A percentile compares a stretch with the other conserved stretches of the same genome.
These are phyloP conservation scores for Strobilomyces echinocephalus DNA, from an alignment of 768 basidiomycete genomes.

Conservation along the genomic window DNA sequence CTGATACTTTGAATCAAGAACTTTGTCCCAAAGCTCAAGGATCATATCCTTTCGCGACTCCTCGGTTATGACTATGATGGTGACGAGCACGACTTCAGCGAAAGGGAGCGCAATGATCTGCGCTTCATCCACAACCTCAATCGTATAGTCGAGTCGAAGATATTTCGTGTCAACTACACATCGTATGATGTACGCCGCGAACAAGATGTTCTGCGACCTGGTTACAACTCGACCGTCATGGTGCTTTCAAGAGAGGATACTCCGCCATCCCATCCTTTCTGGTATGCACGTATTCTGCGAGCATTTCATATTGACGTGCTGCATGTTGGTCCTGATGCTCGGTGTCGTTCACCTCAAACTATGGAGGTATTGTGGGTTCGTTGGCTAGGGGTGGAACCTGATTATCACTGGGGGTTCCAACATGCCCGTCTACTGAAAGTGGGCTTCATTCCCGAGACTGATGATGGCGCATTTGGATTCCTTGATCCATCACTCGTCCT, in stretches of 20 bases:
- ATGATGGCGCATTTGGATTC: slow-evolving; percentile 9
- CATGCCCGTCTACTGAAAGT: slow-evolving; percentile 15
- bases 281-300: slow-evolving; percentile 20
- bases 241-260: slow-evolving; percentile 10
- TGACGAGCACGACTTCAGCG: not conserved
- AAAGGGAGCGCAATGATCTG: not conserved
- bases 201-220: slow-evolving; percentile 13
- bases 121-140: not conserved
- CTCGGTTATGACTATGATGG: not conserved
- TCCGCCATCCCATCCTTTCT: slow-evolving; percentile 14
- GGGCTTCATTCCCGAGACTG: slow-evolving; percentile 15
- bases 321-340: not conserved
- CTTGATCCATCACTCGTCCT: slow-evolving; percentile 11
- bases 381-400: not conserved
- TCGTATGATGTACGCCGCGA: not conserved
- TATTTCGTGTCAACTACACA: not conserved
- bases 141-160: not conserved
- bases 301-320: slow-evolving; percentile 19
- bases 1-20: not conserved
- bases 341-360: not conserved
- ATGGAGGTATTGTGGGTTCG: slow-evolving; percentile 24
- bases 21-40: not conserved
- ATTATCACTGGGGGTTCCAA: slow-evolving; percentile 7
- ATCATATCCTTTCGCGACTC: not conserved
- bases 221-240: slow-evolving; percentile 18